Base-by-base conservation (phyloP, 164 flowering plant species). In the Umbilicus rupestris region DNA sequence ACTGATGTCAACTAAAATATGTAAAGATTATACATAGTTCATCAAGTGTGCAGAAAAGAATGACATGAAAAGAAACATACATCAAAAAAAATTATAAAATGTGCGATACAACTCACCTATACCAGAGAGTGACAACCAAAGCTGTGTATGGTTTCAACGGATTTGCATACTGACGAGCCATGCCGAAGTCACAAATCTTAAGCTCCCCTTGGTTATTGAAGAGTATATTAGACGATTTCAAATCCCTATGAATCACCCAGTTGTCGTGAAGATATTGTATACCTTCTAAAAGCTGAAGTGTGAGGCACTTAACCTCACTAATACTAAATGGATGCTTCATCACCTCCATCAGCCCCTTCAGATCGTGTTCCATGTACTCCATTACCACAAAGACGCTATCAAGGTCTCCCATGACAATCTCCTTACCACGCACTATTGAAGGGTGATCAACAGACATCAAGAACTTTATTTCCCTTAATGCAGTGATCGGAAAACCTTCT, bases 311-410 rank as follows among this genome's bases (percentile, higher is more conserved):
- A 9, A 86, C 90, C 71, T 90, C 91, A 75, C 91, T 82, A 58
- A 78, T 79, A 69, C 86, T 82, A 70, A 87, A 87, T 33, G 84
- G 89, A 55, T 80, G 82, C 62, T 85, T 84, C 84, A 72, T 82
- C 1, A 65, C 35, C 41, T 82, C 85, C 83, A 87, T 78, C 22
- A 86, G 37, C 39, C 79, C 86, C 75, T 81, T 90, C 12, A 90
- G 85, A 47, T 90, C 96, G 72, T 86, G 84, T 31, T 87, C 96
- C 84, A 90, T 79, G 67, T 86, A 85, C 64, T 90, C 93, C 96
- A 87, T 90, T 1, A 82, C 93, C 94, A 90, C 78, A 66, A 71
- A 87, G 62, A 85, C 75, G 59, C 71, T 72, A 71, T 81, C 84
- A 59, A 69, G 66, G 44, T 75, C 74, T 63, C 75, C 88, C 63